Conservation (phyloP, 2,329 filamentous ascomycete species). For the Keithomyces neogunnii region DNA sequence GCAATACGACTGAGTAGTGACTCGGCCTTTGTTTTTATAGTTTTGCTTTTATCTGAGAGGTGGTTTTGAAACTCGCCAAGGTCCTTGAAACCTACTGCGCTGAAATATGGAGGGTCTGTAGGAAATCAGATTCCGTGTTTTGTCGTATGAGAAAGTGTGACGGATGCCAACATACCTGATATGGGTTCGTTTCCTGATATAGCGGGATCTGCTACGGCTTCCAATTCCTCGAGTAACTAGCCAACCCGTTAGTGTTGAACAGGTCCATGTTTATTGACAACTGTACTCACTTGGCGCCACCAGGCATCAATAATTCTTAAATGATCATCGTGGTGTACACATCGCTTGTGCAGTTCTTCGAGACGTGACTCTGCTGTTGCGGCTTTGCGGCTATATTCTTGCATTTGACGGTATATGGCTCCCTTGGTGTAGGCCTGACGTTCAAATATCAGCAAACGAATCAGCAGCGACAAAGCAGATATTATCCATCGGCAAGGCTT, state of each 20-base stretch:
- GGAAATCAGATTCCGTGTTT: conserved; percentile 14
- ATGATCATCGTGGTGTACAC: conserved; percentile 84
- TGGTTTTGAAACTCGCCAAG: conserved; percentile 72
- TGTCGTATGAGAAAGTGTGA: too few species aligned
- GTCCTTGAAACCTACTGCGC: conserved; percentile 53
- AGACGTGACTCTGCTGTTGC: conserved; percentile 71
- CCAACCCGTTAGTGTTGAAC: conserved; percentile 3
- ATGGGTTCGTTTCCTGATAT: conserved; percentile 18
- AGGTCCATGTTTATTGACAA: background rate
- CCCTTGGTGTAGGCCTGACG: conserved; percentile 56
- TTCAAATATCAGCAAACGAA: conserved; percentile 5
- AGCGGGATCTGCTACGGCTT: conserved; percentile 45
- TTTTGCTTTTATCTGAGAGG: conserved; percentile 63
- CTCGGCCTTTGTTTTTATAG: conserved; percentile 67
- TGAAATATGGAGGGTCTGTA: conserved; percentile 47
- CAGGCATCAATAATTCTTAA: conserved; percentile 83
- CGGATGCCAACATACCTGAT: conserved; percentile 15
- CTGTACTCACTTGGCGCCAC: conserved; percentile 73
- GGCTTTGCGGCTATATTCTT: conserved; percentile 92
- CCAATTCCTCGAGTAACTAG: conserved; percentile 56
- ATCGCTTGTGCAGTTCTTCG: conserved; percentile 69
- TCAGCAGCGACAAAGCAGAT: background rate
- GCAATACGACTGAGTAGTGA: conserved; percentile 54
- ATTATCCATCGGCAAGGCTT: background rate
- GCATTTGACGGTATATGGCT: conserved; percentile 95